Evolutionary conservation across 345 rosid species (phyloP).

Genomic region (Citrus glauca): DNA sequence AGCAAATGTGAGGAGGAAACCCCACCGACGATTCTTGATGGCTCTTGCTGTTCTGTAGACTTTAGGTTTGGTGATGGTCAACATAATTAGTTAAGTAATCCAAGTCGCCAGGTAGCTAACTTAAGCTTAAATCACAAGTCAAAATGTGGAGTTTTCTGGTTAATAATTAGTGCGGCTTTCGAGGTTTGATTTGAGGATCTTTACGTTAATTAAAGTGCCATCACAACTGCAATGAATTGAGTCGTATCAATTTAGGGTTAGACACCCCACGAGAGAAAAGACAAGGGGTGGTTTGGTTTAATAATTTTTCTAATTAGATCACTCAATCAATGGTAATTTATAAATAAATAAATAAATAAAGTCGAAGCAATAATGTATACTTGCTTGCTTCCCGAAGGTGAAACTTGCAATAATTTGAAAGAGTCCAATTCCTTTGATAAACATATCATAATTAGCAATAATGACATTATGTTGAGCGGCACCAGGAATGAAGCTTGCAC

Average conservation of each 20-base stretch:
- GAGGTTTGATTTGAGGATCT: not conserved
- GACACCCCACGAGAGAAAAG: not conserved
- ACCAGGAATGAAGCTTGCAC: not conserved
- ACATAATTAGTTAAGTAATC: conserved; percentile 3
- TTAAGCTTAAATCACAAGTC: conserved; percentile 37
- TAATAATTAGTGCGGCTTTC: conserved; percentile 17
- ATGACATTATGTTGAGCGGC: not conserved
- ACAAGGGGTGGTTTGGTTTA: not conserved
- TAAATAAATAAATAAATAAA: too few relatives aligned
- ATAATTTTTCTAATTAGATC: not conserved
- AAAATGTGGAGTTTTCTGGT: not conserved
- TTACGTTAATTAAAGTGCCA: not conserved
- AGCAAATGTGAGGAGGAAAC: too few relatives aligned
- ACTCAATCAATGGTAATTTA: not conserved
- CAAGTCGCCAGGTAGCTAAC: not conserved
- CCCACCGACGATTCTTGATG: not conserved
- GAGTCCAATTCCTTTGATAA: not conserved
- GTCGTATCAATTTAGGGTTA: not conserved
- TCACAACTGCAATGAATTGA: not conserved
- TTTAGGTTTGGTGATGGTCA: not conserved
- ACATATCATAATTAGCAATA: not conserved
- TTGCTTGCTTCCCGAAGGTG: not conserved
- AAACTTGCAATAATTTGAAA: not conserved
- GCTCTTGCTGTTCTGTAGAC: too few relatives aligned
- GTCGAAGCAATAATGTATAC: not conserved